These are phyloP conservation scores for Hymenotorrendiella dingleyae DNA, from an alignment of 2,329 filamentous ascomycete species.

Conservation along the genomic window DNA sequence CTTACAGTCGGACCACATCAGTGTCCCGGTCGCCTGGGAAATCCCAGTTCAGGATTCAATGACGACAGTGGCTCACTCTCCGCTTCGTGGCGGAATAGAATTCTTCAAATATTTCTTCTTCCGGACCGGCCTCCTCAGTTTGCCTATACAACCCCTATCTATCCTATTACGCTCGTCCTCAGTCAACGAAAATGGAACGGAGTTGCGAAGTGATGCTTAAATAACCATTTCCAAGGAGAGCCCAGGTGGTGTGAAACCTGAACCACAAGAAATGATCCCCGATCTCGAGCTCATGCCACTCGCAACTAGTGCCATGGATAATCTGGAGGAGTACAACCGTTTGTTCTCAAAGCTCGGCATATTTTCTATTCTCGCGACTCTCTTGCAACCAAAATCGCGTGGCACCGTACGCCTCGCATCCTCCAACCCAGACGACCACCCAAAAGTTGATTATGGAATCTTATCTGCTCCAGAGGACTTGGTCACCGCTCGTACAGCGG, in stretches of 20 bases:
- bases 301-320: slow-evolving; percentile 3
- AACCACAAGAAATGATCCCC: neutral
- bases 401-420: slow-evolving; percentile 6
- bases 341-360: slow-evolving; percentile 4
- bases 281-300: slow-evolving; percentile 9
- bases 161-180: neutral
- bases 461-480: slow-evolving; percentile 6
- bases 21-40: neutral
- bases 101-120: neutral
- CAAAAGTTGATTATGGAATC: slow-evolving; percentile 9
- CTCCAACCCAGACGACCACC: slow-evolving; percentile 1
- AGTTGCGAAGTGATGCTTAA: neutral
- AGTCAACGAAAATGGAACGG: neutral
- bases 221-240: neutral
- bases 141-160: neutral
- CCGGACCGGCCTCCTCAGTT: neutral
- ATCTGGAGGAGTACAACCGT: slow-evolving; percentile 2
- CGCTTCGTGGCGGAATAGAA: neutral
- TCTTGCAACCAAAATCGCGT: slow-evolving; percentile 5
- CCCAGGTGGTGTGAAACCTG: neutral
- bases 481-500: slow-evolving; percentile 1
- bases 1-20: neutral
- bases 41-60: neutral
- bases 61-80: neutral
- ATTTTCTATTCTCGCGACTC: slow-evolving; percentile 4